phyloP scores from a whole-genome alignment of 257 asterid genomes.

The Petrea volubilis region DNA sequence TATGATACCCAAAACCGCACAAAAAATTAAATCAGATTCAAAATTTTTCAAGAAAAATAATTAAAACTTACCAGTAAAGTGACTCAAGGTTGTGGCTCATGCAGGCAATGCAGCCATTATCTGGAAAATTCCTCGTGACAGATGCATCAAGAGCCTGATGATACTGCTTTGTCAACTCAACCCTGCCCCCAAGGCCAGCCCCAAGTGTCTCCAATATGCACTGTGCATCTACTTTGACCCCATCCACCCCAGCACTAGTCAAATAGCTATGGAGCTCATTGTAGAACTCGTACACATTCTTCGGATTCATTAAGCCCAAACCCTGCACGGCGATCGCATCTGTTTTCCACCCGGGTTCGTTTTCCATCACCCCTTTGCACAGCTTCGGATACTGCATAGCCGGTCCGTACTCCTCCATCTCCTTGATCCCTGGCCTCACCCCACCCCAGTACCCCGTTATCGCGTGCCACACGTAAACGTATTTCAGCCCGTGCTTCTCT shows the following conservation, averaged over 20 bases:
- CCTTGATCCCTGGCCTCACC: constrained; percentile 69
- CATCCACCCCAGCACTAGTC: constrained; percentile 81
- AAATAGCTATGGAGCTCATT: constrained; percentile 75
- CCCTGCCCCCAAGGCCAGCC: constrained; percentile 81
- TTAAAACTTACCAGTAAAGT: constrained; percentile 61
- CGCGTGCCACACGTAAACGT: constrained; percentile 88
- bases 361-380: constrained; percentile 65
- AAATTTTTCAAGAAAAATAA: neutral
- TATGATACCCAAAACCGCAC: neutral
- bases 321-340: constrained; percentile 79
- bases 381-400: constrained; percentile 63
- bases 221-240: constrained; percentile 86
- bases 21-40: neutral
- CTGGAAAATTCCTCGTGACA: constrained; percentile 68
- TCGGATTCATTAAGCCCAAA: constrained; percentile 79
- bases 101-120: constrained; percentile 86
- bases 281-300: constrained; percentile 65
- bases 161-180: constrained; percentile 72
- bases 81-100: constrained; percentile 92
- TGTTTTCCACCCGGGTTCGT: constrained; percentile 74
- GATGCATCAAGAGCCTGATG: constrained; percentile 93
- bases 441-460: constrained; percentile 93
- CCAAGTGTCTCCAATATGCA: constrained; percentile 89
- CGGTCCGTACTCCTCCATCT: constrained; percentile 62
- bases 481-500: constrained; percentile 65